Percentiles rank a stretch among this genome's conserved stretches.
phyloP scores from a whole-genome alignment of 257 asterid genomes.

The Paraleonurus japonicus region DNA sequence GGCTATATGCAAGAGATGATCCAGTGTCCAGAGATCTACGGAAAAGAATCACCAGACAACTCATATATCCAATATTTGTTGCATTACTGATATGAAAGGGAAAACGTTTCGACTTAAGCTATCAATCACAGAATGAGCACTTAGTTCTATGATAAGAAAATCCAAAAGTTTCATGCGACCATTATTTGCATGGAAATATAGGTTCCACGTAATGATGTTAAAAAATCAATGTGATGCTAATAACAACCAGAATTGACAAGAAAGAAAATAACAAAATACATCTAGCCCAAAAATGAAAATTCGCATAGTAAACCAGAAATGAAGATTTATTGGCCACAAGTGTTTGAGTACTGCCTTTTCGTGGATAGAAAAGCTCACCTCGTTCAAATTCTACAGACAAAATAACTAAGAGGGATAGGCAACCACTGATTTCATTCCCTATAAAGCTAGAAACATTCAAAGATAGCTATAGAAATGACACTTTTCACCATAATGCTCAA shows the following conservation, averaged over 20 bases:
- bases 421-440: constrained; percentile 19
- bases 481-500: constrained; percentile 22
- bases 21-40: not conserved
- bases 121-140: constrained; percentile 2
- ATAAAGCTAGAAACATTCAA: constrained; percentile 27
- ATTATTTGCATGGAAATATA: not conserved
- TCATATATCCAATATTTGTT: not conserved
- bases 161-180: not conserved
- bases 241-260: not conserved
- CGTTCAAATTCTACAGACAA: constrained; percentile 30
- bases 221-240: not conserved
- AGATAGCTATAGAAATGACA: constrained; percentile 22
- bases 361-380: constrained; percentile 5
- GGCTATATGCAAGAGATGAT: not conserved
- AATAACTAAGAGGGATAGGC: constrained; percentile 11
- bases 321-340: constrained; percentile 8
- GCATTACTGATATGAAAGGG: not conserved
- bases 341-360: constrained; percentile 5
- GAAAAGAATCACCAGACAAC: not conserved
- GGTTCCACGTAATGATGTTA: not conserved
- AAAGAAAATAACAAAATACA: not conserved
- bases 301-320: not conserved
- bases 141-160: not conserved
- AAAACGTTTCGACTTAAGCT: not conserved
- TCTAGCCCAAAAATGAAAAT: not conserved